Percentiles rank a stretch among this genome's conserved stretches.
Evolutionary conservation across 2,329 filamentous ascomycete species (phyloP).

Genomic region (Conoideocrella luteorostrata): DNA sequence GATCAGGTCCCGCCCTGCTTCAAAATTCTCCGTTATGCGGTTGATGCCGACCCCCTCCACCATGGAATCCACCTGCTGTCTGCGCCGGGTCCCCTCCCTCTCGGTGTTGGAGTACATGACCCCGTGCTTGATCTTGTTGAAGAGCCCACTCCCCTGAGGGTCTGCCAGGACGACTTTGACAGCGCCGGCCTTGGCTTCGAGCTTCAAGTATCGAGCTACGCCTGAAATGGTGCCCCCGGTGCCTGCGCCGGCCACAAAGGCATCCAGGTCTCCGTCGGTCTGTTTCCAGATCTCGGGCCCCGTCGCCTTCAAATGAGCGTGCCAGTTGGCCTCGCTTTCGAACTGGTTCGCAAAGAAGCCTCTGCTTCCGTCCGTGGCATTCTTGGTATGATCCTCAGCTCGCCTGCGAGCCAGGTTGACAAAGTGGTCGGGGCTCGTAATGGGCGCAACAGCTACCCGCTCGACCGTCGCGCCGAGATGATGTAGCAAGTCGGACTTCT

Average conservation of each 20-base stretch:
- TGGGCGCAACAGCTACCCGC: conserved; percentile 82
- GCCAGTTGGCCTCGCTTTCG: conserved; percentile 83
- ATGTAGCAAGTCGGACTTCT: conserved; percentile 83
- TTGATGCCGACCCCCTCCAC: conserved; percentile 97
- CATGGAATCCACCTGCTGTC: conserved; percentile 90
- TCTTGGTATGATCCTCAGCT: conserved; percentile 65
- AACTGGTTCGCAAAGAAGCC: conserved; percentile 98
- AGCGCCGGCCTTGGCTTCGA: conserved; percentile 48
- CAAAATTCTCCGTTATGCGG: conserved; percentile 87
- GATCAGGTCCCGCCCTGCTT: conserved; percentile 76
- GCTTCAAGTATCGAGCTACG: conserved; percentile 77
- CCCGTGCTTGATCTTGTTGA: conserved; percentile 84
- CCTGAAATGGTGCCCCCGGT: conserved; percentile 92
- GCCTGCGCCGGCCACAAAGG: conserved; percentile 88
- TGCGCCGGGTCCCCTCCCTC: conserved; percentile 79
- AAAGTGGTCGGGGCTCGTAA: conserved; percentile 88
- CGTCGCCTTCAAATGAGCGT: conserved; percentile 73
- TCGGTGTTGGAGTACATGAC: conserved; percentile 94
- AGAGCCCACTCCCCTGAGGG: conserved; percentile 88
- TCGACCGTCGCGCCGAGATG: conserved; percentile 92
- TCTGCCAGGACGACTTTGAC: conserved; percentile 79
- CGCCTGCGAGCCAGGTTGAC: conserved; percentile 82
- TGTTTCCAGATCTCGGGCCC: conserved; percentile 86
- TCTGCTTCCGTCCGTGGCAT: conserved; percentile 51
- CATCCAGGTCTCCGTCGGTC: conserved; percentile 67